phyloP scores from a whole-genome alignment of 148 eudicot genomes.

The Vaccinium myrtillus region DNA sequence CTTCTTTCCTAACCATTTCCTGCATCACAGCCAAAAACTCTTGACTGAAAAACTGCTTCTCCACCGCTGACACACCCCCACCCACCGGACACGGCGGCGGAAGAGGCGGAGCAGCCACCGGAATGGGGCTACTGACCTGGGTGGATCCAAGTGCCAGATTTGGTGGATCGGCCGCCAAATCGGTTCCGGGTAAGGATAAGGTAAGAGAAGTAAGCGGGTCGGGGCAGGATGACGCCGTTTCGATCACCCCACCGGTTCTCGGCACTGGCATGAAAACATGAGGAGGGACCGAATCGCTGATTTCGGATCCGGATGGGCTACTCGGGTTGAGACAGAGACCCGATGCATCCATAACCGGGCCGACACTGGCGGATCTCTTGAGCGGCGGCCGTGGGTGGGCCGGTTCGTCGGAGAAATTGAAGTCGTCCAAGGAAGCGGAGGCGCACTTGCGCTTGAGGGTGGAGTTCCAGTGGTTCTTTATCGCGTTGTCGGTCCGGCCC shows the following conservation, averaged over 20 bases:
- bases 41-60: slow-evolving; percentile 40
- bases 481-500: slow-evolving; percentile 69
- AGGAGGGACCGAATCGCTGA: slow-evolving; percentile 38
- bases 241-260: slow-evolving; percentile 20
- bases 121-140: not conserved
- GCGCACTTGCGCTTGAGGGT: slow-evolving; percentile 54
- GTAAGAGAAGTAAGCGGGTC: slow-evolving; percentile 42
- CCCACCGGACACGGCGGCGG: not conserved
- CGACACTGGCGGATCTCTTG: slow-evolving; percentile 57
- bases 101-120: not conserved
- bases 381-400: slow-evolving; percentile 28
- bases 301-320: slow-evolving; percentile 47
- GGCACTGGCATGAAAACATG: slow-evolving; percentile 36
- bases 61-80: slow-evolving; percentile 14
- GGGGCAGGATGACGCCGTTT: not conserved
- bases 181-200: slow-evolving; percentile 53
- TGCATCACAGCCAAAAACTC: slow-evolving; percentile 55
- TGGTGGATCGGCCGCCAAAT: not conserved
- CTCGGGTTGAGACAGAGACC: slow-evolving; percentile 28
- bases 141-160: slow-evolving; percentile 11
- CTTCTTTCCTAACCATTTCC: slow-evolving; percentile 57
- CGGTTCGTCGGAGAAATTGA: slow-evolving; percentile 16
- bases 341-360: slow-evolving; percentile 31
- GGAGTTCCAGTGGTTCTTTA: slow-evolving; percentile 66
- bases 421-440: slow-evolving; percentile 44